These are phyloP conservation scores for Clathrus columnatus DNA, from an alignment of 768 basidiomycete genomes.

Conservation along the genomic window DNA sequence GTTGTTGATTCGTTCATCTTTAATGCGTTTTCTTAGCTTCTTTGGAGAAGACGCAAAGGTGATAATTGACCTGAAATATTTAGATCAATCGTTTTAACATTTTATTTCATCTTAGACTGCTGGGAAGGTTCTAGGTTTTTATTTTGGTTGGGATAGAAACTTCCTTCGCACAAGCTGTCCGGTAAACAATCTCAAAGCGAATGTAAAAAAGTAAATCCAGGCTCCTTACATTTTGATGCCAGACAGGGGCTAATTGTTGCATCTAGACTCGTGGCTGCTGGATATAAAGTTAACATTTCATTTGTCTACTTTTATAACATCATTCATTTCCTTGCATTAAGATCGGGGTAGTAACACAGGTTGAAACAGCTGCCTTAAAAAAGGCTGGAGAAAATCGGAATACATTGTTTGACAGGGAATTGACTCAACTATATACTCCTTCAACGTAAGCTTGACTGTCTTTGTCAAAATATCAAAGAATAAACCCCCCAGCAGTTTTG, in stretches of 20 bases:
- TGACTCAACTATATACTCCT: conserved; percentile 77
- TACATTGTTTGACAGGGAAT: conserved; percentile 59
- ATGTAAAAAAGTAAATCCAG: conserved; percentile 66
- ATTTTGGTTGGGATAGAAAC: conserved; percentile 62
- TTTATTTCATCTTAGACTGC: conserved; percentile 41
- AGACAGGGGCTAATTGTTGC: background rate
- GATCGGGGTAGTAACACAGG: conserved; percentile 67
- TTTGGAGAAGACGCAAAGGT: conserved; percentile 81
- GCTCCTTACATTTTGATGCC: no score
- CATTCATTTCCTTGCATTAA: conserved; percentile 1
- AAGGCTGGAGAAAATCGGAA: conserved; percentile 71
- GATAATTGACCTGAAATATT: conserved; percentile 2
- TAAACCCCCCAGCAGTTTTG: conserved; percentile 45
- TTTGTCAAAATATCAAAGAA: conserved; percentile 6
- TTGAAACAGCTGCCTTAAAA: conserved; percentile 84
- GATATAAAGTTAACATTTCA: conserved; percentile 50
- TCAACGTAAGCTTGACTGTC: conserved; percentile 53
- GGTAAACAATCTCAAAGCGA: conserved; percentile 53
- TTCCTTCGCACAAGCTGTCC: conserved; percentile 72
- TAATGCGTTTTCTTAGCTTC: conserved; percentile 33
- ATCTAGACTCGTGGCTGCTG: conserved; percentile 60
- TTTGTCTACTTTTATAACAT: background rate
- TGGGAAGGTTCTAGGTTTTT: conserved; percentile 69
- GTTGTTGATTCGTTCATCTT: background rate
- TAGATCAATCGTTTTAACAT: background rate